Evolutionary conservation across 306 rosid species (phyloP).

Genomic region (Vachellia collinsii): DNA sequence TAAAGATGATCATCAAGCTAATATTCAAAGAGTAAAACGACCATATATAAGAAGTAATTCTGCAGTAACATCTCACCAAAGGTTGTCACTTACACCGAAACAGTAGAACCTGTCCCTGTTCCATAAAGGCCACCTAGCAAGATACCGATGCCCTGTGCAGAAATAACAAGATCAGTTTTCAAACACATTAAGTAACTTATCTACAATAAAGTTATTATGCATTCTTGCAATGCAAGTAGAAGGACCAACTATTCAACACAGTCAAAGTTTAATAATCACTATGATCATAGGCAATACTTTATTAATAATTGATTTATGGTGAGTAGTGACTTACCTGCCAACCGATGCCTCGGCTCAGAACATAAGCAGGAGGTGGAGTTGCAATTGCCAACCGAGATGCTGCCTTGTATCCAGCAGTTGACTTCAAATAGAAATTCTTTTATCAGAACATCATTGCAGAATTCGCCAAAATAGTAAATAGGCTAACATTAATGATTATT

Average conservation of each 20-base stretch:
- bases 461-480: slow-evolving; percentile 2
- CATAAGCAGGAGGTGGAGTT: slow-evolving; percentile 97
- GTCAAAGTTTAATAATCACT: not conserved
- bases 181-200: not conserved
- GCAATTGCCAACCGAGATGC: slow-evolving; percentile 95
- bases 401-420: slow-evolving; percentile 92
- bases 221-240: not conserved
- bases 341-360: slow-evolving; percentile 95
- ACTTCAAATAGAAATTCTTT: slow-evolving; percentile 50
- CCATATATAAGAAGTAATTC: not conserved
- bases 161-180: not conserved
- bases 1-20: slow-evolving; percentile 10
- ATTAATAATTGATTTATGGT: not conserved
- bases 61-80: slow-evolving; percentile 4
- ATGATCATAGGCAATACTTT: not conserved
- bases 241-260: not conserved
- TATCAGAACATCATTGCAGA: slow-evolving; percentile 2
- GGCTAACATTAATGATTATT: not conserved
- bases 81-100: slow-evolving; percentile 67
- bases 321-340: slow-evolving; percentile 73
- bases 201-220: not conserved
- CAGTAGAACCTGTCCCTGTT: slow-evolving; percentile 82
- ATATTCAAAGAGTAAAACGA: not conserved
- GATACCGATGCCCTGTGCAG: slow-evolving; percentile 79
- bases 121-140: slow-evolving; percentile 91